These are phyloP conservation scores for Chaetothyriales sp. DNA, from an alignment of 2,329 filamentous ascomycete species.

Conservation along the genomic window DNA sequence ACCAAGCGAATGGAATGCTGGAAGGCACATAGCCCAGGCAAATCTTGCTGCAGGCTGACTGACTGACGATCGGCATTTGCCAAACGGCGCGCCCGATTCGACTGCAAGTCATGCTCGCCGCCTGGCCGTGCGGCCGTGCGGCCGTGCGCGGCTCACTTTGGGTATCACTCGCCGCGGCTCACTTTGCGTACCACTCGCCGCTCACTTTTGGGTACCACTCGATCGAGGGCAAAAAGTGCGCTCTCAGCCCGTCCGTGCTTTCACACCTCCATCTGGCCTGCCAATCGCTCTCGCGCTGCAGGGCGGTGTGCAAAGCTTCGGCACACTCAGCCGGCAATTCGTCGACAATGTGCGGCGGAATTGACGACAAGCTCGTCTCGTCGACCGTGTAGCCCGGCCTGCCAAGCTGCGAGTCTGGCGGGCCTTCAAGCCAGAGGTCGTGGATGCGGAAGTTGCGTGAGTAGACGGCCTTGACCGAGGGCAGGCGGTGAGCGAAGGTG, in stretches of 20 bases:
- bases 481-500: constrained; percentile 31
- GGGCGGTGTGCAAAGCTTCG: constrained; percentile 55
- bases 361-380: constrained; percentile 24
- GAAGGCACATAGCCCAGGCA: background rate
- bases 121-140: no score
- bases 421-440: constrained; percentile 47
- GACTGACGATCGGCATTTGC: background rate
- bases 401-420: constrained; percentile 44
- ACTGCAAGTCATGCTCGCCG: background rate
- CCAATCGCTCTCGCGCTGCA: constrained; percentile 55
- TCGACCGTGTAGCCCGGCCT: constrained; percentile 40
- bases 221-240: constrained; percentile 13
- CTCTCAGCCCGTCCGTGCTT: constrained; percentile 37
- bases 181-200: constrained; percentile 19
- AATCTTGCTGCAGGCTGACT: background rate
- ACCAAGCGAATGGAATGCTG: background rate
- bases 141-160: no score
- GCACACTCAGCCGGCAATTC: constrained; percentile 44
- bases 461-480: constrained; percentile 42
- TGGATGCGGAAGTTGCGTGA: constrained; percentile 50
- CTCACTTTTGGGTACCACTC: constrained; percentile 20
- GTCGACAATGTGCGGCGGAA: constrained; percentile 30
- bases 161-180: no score
- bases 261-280: constrained; percentile 63
- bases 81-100: background rate